phyloP scores from a whole-genome alignment of 2,329 filamentous ascomycete genomes.

The Penicillium frequentans region DNA sequence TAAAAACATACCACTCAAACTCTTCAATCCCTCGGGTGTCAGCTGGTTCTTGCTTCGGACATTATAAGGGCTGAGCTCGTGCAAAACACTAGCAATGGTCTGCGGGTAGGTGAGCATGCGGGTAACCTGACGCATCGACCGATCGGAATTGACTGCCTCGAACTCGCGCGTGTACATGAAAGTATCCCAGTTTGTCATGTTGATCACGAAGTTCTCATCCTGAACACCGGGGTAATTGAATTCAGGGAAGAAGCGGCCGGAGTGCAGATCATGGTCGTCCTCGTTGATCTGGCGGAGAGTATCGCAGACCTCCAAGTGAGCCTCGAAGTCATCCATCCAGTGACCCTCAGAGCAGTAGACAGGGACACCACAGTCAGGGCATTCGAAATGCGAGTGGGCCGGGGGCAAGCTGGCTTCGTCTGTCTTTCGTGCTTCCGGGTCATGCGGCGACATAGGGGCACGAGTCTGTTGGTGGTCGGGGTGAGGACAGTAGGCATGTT shows the following conservation, averaged over 20 bases:
- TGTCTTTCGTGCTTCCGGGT: conserved; percentile 62
- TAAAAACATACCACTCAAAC: conserved; percentile 72
- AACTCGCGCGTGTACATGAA: conserved; percentile 92
- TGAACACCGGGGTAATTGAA: conserved; percentile 88
- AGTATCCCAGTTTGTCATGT: conserved; percentile 99
- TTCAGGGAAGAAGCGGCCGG: conserved; percentile 88
- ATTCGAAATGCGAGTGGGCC: conserved; percentile 87
- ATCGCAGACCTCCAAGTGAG: conserved; percentile 89
- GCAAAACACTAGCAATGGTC: conserved; percentile 85
- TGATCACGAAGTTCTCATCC: conserved; percentile 88
- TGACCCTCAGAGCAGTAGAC: conserved; percentile 93
- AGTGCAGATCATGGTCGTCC: conserved; percentile 92
- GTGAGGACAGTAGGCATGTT: conserved; percentile 92
- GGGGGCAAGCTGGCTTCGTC: conserved; percentile 57
- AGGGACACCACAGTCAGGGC: conserved; percentile 91
- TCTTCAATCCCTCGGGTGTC: conserved; percentile 87
- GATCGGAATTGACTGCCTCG: conserved; percentile 84
- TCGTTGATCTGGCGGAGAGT: conserved; percentile 91
- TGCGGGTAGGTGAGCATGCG: conserved; percentile 90
- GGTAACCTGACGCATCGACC: conserved; percentile 89
- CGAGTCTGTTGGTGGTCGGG: conserved; percentile 79
- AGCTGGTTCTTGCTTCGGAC: conserved; percentile 73
- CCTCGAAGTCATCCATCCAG: conserved; percentile 94
- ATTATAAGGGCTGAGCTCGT: conserved; percentile 91
- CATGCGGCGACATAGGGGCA: conserved; percentile 62